phyloP scores from a whole-genome alignment of 169 alveolate species.

The Toxoplasma gondii region DNA sequence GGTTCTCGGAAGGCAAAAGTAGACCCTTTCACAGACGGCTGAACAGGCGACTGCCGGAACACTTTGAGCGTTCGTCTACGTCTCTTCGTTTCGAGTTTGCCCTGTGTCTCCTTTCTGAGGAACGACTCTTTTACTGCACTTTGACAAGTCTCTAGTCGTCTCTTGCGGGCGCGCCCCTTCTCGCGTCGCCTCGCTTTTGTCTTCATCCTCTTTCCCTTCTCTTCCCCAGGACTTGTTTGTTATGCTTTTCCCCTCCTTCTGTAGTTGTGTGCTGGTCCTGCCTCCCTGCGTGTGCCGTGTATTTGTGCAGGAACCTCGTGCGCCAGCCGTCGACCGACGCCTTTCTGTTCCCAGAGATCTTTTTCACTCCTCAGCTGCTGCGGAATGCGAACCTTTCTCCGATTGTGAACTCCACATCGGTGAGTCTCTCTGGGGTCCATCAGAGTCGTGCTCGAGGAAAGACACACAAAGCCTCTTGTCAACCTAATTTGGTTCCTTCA shows the following conservation, averaged over 20 bases:
- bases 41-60: too few relatives aligned
- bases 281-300: not conserved
- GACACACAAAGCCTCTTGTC: too few relatives aligned
- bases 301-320: constrained; percentile 44
- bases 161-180: not conserved
- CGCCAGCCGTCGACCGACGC: constrained; percentile 55
- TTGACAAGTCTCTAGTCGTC: too few relatives aligned
- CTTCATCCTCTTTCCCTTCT: not conserved
- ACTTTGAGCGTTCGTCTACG: too few relatives aligned
- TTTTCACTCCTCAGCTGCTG: constrained; percentile 54
- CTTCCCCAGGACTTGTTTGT: not conserved
- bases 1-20: too few relatives aligned
- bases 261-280: too few relatives aligned
- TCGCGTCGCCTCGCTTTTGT: not conserved
- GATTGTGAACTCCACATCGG: constrained; percentile 25
- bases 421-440: not conserved
- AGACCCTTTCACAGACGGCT: too few relatives aligned
- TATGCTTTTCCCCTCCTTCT: not conserved
- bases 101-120: not conserved
- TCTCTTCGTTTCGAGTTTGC: not conserved
- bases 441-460: too few relatives aligned
- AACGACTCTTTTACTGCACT: too few relatives aligned
- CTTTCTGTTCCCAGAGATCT: constrained; percentile 50
- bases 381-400: constrained; percentile 50
- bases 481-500: too few relatives aligned